Conservation (phyloP, 345 rosid genomes). For the Cardamine resedifolia region DNA sequence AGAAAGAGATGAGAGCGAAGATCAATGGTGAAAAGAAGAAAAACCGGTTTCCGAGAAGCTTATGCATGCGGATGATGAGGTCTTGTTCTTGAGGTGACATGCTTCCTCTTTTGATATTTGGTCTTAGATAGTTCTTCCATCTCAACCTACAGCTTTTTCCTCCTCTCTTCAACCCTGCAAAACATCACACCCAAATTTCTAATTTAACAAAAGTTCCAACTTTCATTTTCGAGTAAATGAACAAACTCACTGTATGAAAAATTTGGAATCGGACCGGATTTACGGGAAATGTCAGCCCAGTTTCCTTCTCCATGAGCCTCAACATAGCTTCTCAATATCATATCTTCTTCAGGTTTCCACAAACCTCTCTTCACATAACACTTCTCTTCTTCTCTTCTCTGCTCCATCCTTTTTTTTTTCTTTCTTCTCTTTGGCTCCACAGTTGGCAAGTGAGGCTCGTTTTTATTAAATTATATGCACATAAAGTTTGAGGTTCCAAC, state of each 20-base stretch:
- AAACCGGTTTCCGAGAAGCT: constrained; percentile 82
- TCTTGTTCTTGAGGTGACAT: constrained; percentile 84
- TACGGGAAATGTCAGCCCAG: constrained; percentile 69
- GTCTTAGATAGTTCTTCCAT: constrained; percentile 85
- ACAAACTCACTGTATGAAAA: not conserved
- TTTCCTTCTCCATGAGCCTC: constrained; percentile 87
- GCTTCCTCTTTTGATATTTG: constrained; percentile 71
- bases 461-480: not conserved
- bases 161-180: constrained; percentile 66
- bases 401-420: constrained; percentile 38
- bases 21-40: not conserved
- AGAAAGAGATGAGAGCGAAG: not conserved
- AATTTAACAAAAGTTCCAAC: not conserved
- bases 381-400: constrained; percentile 40
- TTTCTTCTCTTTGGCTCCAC: constrained; percentile 11
- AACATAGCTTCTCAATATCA: constrained; percentile 58
- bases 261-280: constrained; percentile 47
- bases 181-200: not conserved
- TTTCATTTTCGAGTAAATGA: not conserved
- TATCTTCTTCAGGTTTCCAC: constrained; percentile 92
- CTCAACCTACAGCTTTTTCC: constrained; percentile 90
- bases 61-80: constrained; percentile 86
- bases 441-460: constrained; percentile 3
- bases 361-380: constrained; percentile 56
- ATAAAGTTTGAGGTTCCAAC: constrained; percentile 27